phyloP scores from a whole-genome alignment of 148 eudicot species.

The Chenopodium formosanum region DNA sequence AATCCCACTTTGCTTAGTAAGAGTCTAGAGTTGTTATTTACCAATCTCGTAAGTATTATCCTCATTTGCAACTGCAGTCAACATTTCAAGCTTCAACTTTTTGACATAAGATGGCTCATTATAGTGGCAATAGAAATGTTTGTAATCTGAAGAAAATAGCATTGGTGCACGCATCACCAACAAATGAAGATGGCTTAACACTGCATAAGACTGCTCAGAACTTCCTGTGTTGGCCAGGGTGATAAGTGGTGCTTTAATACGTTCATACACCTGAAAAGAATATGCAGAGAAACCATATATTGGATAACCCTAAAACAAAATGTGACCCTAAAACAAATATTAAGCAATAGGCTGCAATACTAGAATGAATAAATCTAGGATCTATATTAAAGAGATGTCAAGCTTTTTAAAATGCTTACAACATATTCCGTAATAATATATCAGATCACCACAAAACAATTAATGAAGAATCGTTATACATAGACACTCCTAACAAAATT shows the following conservation, averaged over 20 bases:
- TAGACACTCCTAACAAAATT: neutral
- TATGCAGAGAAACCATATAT: neutral
- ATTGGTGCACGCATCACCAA: constrained; percentile 97
- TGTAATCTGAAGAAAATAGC: constrained; percentile 90
- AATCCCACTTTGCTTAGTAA: no score
- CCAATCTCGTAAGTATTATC: constrained; percentile 96
- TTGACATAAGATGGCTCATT: constrained; percentile 96
- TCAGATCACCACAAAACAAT: constrained; percentile 2
- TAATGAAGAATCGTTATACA: neutral
- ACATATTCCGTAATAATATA: neutral
- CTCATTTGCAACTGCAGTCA: constrained; percentile 97
- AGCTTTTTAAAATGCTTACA: neutral
- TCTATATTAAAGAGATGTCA: neutral
- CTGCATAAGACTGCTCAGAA: constrained; percentile 91
- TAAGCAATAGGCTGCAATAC: neutral
- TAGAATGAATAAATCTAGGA: neutral
- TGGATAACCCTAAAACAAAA: neutral
- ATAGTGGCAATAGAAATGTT: constrained; percentile 96
- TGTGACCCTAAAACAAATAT: neutral
- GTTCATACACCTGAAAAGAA: constrained; percentile 79
- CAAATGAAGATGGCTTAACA: constrained; percentile 92
- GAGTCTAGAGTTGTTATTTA: constrained; percentile 19
- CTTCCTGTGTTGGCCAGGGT: constrained; percentile 93
- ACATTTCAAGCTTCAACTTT: constrained; percentile 97
- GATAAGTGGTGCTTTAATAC: constrained; percentile 94